A percentile compares a stretch with the other conserved stretches of the same genome.
Conservation (phyloP, 179 eudicot species). For the Sideroxylon spinosum region DNA sequence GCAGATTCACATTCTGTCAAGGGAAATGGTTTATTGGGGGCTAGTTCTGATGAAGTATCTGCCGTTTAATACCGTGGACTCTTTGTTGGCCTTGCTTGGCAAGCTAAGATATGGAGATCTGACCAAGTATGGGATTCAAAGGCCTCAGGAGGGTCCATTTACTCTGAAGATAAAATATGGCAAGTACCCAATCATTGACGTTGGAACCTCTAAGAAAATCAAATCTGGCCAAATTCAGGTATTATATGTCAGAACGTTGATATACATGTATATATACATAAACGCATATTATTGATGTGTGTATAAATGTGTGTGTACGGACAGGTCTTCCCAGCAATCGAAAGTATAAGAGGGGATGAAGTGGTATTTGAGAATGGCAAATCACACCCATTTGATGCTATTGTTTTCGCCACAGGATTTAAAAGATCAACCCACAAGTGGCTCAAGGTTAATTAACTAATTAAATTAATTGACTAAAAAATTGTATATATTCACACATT, state of each 20-base stretch:
- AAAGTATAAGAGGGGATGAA: slow-evolving; percentile 28
- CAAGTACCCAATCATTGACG: slow-evolving; percentile 44
- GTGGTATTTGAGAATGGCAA: slow-evolving; percentile 29
- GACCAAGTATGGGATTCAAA: slow-evolving; percentile 45
- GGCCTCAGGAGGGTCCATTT: slow-evolving; percentile 71
- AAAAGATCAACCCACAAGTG: slow-evolving; percentile 34
- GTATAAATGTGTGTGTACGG: neutral
- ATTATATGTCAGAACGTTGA: no score
- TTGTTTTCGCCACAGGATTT: slow-evolving; percentile 50
- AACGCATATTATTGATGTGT: no score
- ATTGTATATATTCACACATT: no score
- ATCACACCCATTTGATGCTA: slow-evolving; percentile 32
- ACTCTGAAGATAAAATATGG: slow-evolving; percentile 37
- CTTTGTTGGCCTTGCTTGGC: slow-evolving; percentile 38
- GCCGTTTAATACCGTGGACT: slow-evolving; percentile 41
- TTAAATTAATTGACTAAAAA: no score
- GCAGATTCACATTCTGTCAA: slow-evolving; percentile 60
- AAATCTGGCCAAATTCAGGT: slow-evolving; percentile 30
- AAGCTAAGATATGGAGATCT: slow-evolving; percentile 59
- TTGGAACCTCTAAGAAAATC: slow-evolving; percentile 39
- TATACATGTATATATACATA: neutral
- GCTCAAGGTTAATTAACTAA: no score
- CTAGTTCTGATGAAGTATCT: slow-evolving; percentile 35
- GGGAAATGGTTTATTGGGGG: slow-evolving; percentile 26
- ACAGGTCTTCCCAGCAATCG: slow-evolving; percentile 44